These are phyloP conservation scores for Botrytis deweyae DNA, from an alignment of 2,329 filamentous ascomycete species.

Conservation along the genomic window DNA sequence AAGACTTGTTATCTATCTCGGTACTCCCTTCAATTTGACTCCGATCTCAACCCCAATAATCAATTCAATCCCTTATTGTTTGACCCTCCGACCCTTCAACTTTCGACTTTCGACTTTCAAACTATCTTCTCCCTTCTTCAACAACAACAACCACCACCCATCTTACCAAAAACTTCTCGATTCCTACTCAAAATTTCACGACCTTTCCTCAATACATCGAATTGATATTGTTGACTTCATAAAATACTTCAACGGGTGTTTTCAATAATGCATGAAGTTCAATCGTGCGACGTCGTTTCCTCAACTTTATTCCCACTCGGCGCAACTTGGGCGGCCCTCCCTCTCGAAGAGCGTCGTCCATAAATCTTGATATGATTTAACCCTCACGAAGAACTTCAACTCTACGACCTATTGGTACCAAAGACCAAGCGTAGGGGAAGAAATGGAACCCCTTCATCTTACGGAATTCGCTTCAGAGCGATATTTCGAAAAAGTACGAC, in stretches of 20 bases:
- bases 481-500: conserved; percentile 61
- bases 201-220: neutral
- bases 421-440: conserved; percentile 34
- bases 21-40: neutral
- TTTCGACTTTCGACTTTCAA: neutral
- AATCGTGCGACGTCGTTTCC: conserved; percentile 31
- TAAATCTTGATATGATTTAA: conserved; percentile 36
- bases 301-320: conserved; percentile 24
- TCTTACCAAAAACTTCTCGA: neutral
- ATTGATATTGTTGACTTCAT: neutral
- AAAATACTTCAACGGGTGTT: neutral
- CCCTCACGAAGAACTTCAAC: conserved; percentile 26
- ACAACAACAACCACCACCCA: neutral
- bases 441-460: conserved; percentile 61
- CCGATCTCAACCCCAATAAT: neutral
- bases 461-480: conserved; percentile 66
- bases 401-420: conserved; percentile 38
- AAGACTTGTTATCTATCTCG: neutral
- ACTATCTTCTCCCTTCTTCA: neutral
- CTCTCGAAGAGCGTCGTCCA: conserved; percentile 28
- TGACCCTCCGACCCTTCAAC: neutral
- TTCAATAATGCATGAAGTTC: conserved; percentile 33
- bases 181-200: neutral
- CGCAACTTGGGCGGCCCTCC: conserved; percentile 30
- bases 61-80: neutral